Conservation (phyloP, 371 early-diverging fungal genomes). For the Lichtheimia ornata region DNA sequence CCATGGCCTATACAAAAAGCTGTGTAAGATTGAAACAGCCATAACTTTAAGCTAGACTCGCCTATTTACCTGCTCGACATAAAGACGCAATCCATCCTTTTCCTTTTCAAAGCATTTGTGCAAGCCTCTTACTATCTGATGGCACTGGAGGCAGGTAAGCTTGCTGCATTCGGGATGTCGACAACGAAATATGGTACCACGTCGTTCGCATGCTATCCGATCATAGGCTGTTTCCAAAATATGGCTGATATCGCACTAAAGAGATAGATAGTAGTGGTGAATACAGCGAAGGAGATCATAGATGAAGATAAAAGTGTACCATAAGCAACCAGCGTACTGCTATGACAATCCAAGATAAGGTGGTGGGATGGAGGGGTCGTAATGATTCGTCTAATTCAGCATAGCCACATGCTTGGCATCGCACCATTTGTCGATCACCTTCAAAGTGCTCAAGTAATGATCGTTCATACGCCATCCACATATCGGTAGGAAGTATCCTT, state of each 20-base stretch:
- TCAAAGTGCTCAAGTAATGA: conserved; percentile 37
- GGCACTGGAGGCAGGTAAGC: conserved; percentile 53
- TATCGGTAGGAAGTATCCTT: conserved; percentile 27
- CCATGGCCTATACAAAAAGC: conserved; percentile 49
- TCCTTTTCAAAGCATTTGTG: conserved; percentile 63
- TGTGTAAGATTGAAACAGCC: too few relatives aligned
- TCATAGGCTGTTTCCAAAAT: conserved; percentile 36
- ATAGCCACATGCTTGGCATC: conserved; percentile 58
- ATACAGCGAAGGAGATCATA: conserved; percentile 1
- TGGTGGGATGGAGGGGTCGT: not conserved
- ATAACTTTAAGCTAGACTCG: too few relatives aligned
- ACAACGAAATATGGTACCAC: conserved; percentile 52
- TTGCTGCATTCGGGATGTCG: conserved; percentile 47
- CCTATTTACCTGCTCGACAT: conserved; percentile 53
- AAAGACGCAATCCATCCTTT: conserved; percentile 57
- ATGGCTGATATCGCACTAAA: conserved; percentile 37
- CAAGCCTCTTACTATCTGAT: conserved; percentile 41
- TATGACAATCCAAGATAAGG: not conserved
- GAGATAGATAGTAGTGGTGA: not conserved
- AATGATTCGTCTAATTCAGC: conserved; percentile 47
- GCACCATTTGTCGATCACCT: conserved; percentile 34
- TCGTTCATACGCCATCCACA: conserved; percentile 43
- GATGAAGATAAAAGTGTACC: conserved; percentile 23
- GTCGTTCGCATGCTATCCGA: conserved; percentile 27
- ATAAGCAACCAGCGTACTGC: conserved; percentile 24